These are phyloP conservation scores for Leishmania tarentolae DNA, from an alignment of 208 protist genomes.

Conservation along the genomic window DNA sequence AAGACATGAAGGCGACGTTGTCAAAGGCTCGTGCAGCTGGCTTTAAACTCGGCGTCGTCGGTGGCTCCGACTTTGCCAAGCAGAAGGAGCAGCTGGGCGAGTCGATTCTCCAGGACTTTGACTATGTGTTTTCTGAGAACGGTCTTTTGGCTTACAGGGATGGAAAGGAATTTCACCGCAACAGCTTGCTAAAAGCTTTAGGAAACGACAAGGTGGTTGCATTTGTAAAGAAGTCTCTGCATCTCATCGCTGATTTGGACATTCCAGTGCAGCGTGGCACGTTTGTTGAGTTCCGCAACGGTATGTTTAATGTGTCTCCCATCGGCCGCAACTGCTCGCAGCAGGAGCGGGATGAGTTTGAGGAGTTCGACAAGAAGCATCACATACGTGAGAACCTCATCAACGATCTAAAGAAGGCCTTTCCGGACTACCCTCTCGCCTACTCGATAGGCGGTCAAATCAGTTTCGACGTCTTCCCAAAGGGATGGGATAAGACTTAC, in stretches of 20 bases:
- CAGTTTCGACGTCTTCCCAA: conserved; percentile 99
- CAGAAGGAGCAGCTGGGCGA: conserved; percentile 97
- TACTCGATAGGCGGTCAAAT: conserved; percentile 99
- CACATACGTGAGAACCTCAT: conserved; percentile 96
- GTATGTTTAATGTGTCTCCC: conserved; percentile 99
- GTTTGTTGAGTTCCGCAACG: conserved; percentile 99
- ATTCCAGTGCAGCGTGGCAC: conserved; percentile 99
- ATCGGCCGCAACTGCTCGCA: conserved; percentile 99
- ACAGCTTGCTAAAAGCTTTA: conserved; percentile 91
- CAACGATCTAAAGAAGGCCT: conserved; percentile 72
- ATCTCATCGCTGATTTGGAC: conserved; percentile 95
- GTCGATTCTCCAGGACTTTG: conserved; percentile 90
- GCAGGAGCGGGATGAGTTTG: conserved; percentile 97
- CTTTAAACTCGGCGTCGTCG: conserved; percentile 97
- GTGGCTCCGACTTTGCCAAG: conserved; percentile 98
- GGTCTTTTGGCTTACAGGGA: conserved; percentile 94
- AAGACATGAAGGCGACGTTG: conserved; percentile 93
- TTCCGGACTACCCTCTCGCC: conserved; percentile 91
- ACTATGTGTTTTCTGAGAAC: conserved; percentile 99
- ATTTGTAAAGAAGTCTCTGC: conserved; percentile 96
- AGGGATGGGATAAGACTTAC: conserved; percentile 99
- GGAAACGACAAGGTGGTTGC: conserved; percentile 95
- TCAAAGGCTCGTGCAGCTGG: conserved; percentile 76
- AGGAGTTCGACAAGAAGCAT: conserved; percentile 96
- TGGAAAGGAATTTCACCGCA: conserved; percentile 86